Evolutionary conservation across 2,329 filamentous ascomycete genomes (phyloP), one percentile per base, ranked within the genome.

Genomic region (Ophiostoma tasmaniense): DNA sequence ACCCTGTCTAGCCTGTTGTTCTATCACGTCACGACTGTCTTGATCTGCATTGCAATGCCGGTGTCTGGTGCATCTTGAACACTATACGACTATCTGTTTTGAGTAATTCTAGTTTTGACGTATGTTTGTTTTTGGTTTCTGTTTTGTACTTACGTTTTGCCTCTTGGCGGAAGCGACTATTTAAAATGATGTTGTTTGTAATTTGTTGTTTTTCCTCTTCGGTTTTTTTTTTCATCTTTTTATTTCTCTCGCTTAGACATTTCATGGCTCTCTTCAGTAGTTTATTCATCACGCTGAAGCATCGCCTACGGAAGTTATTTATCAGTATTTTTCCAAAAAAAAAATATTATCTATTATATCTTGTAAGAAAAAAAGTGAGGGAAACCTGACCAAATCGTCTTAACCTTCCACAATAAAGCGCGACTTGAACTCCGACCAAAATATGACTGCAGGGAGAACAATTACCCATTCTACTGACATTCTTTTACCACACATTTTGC

Each of bases 191-290:
- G 59, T 33, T 62, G 28, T 62, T 55, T 55, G 20, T 35, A 42
- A 30, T 20, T 28, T 64, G 20, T n/a, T 59, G 17, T 52, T 20
- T 55, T 22, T 69, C 66, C 68, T 45, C 65, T 35, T 45, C 55
- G 17, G 59, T 66, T 64, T 66, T 66, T 5, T 30, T 66, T 64
- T 66, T 69, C 33, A 4, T 33, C 5, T 5, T 39, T 59, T 30
- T 59, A 13, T 20, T 64, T 35, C n/a, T 64, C 20, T 64, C n/a
- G 35, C 37, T 17, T 35, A 33, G 30, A 37, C 30, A 37, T 13
- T 61, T 61, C 20, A 61, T 30, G 55, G 30, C 55, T 25, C 55
- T 28, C 5, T 61, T 7, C 25, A 25, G 25, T 22, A 13, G 55
- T 30, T 64, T 39, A 22, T 37, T n/a, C n/a, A 33, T 64, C 30